These are phyloP conservation scores for Rubroboletus pulcherrimus DNA, from an alignment of 768 basidiomycete genomes.

Conservation along the genomic window DNA sequence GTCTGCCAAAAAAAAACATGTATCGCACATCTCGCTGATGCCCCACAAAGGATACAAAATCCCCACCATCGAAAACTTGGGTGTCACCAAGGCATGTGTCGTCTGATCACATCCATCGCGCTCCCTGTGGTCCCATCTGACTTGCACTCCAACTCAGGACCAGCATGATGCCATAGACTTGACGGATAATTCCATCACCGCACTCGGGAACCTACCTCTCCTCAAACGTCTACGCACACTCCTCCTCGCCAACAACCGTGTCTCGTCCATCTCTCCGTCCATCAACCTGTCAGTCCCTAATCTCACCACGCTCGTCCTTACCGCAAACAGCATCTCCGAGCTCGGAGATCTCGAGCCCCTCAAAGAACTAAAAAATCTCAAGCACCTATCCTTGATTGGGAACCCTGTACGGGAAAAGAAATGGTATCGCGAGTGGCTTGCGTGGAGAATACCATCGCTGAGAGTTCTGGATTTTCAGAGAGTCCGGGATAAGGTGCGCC, in stretches of 20 bases:
- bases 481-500: conserved; percentile 88
- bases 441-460: conserved; percentile 80
- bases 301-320: conserved; percentile 77
- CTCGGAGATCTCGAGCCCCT: conserved; percentile 84
- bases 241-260: conserved; percentile 86
- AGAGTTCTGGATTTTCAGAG: conserved; percentile 95
- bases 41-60: conserved; percentile 77
- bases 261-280: conserved; percentile 77
- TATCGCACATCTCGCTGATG: conserved; percentile 11
- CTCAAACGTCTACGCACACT: conserved; percentile 82
- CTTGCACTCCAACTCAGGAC: conserved; percentile 48
- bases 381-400: conserved; percentile 73
- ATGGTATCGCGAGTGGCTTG: conserved; percentile 96
- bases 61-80: conserved; percentile 93
- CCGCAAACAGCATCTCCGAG: conserved; percentile 76
- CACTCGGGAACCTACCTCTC: conserved; percentile 81
- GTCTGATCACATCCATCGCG: conserved; percentile 15
- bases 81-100: conserved; percentile 74
- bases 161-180: conserved; percentile 93
- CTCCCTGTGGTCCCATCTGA: conserved; percentile 14
- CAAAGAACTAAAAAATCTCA: conserved; percentile 68
- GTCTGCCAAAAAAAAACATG: conserved; percentile 21
- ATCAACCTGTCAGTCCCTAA: conserved; percentile 83
- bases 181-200: conserved; percentile 84
- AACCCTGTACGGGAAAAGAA: conserved; percentile 88